Conservation (phyloP, 805 yeast species). For the Candida glaebosa region DNA sequence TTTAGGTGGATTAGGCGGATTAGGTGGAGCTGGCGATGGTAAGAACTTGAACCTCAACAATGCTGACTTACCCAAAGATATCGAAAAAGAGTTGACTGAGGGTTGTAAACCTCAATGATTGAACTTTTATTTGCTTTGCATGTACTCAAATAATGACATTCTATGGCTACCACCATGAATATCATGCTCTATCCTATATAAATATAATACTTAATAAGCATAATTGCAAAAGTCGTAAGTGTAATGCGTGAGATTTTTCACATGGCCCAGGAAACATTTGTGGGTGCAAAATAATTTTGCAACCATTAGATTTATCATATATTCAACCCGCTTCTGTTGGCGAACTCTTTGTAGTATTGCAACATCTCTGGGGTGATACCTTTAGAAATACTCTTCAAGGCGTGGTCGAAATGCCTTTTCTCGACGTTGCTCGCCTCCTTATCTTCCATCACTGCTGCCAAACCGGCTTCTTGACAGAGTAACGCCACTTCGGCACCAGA, state of each 20-base stretch:
- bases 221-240: too few relatives aligned
- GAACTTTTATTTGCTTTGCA: too few relatives aligned
- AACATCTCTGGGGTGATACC: slow-evolving; percentile 88
- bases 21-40: slow-evolving; percentile 18
- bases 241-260: too few relatives aligned
- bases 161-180: neutral
- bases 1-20: slow-evolving; percentile 35
- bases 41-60: slow-evolving; percentile 46
- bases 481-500: slow-evolving; percentile 96
- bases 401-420: slow-evolving; percentile 68
- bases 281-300: too few relatives aligned
- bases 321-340: slow-evolving; percentile 34
- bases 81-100: slow-evolving; percentile 52
- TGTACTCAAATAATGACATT: neutral
- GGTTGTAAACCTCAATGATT: slow-evolving; percentile 50
- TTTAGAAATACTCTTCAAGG: slow-evolving; percentile 61
- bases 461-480: slow-evolving; percentile 92
- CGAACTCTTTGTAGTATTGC: slow-evolving; percentile 62
- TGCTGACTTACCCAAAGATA: slow-evolving; percentile 52
- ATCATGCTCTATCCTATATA: too few relatives aligned
- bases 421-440: slow-evolving; percentile 49
- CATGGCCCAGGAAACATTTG: too few relatives aligned
- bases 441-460: slow-evolving; percentile 87
- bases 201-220: too few relatives aligned
- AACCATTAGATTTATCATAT: too few relatives aligned